A percentile compares a stretch with the other conserved stretches of the same genome.
phyloP scores from a whole-genome alignment of 1,284 basidiomycete species.

The Agroathelia rolfsii region DNA sequence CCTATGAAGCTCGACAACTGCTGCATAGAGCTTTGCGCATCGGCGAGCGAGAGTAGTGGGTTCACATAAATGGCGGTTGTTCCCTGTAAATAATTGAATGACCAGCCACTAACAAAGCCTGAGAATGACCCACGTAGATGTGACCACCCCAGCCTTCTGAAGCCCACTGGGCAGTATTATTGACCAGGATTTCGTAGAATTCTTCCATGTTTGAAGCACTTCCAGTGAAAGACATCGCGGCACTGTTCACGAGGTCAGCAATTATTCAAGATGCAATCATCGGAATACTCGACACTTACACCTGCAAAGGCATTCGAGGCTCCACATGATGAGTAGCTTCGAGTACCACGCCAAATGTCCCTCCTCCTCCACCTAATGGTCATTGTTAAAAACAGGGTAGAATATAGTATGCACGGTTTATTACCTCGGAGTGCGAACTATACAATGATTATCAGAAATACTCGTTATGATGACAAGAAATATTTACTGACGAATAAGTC shows the following conservation, averaged over 20 bases:
- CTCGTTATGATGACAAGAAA: no score
- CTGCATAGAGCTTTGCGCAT: constrained; percentile 29
- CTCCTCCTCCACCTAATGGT: constrained; percentile 21
- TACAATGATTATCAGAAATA: no score
- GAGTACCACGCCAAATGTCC: constrained; percentile 14
- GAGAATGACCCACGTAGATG: constrained; percentile 21
- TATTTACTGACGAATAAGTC: no score
- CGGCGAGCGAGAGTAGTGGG: constrained; percentile 16
- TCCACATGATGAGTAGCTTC: constrained; percentile 9
- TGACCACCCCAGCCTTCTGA: constrained; percentile 46
- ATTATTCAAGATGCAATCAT: no score
- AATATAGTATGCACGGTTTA: no score
- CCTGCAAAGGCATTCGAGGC: constrained; percentile 7
- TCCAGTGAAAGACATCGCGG: constrained; percentile 12
- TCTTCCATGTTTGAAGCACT: constrained; percentile 11
- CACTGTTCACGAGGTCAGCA: constrained; percentile 10
- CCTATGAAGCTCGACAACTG: constrained; percentile 30
- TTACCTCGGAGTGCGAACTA: no score
- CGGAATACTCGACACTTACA: constrained; percentile 4
- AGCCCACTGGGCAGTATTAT: constrained; percentile 30
- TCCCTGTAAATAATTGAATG: no score
- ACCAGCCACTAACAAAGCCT: constrained; percentile 7
- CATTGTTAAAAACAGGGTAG: no score
- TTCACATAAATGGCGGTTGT: constrained; percentile 16
- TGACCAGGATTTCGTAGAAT: constrained; percentile 22